Base-by-base conservation (phyloP, 1,284 basidiomycete species). In the Naganishia sp. region DNA sequence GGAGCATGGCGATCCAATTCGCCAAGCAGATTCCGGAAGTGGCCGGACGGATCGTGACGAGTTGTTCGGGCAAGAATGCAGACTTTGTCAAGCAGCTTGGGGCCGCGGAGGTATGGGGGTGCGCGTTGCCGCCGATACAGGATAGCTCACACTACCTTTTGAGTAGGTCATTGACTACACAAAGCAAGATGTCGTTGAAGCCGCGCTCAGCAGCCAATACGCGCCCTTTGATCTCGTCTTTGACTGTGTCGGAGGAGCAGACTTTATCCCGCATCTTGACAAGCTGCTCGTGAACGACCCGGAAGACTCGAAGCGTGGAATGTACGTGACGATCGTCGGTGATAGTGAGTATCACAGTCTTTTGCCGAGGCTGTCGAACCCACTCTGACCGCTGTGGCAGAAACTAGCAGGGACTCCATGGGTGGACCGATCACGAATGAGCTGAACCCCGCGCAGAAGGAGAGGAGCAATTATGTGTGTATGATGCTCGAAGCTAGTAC, bases 1-100 rank as follows among this genome's bases (percentile, higher is more conserved):
- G 88, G 0, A 80, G 81, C 31, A 82, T 83, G 66, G 87, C 85
- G 0, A 85, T 88, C 48, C 87, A 89, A 72, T 78, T 89, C 33
- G 86, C 87, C 1, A 87, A 86, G 68, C 80, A 82, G 1, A 80
- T 82, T 66, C 50, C 50, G 18, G 61, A 54, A n/a, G 52, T 46
- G n/a, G 43, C 9, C n/a, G 82, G 84, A 48, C 82, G 75, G 11
- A 86, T 89, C 1, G 80, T 84, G 10, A 83, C 83, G 0, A 84
- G 83, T 2, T 86, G 85, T 15, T 87, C 86, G 1, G 77, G 72
- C 0, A 82, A 79, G 69, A 88, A 88, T 66, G 77, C 78, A 23
- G 78, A 80, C 0, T 78, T 84, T 36, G 80, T 84, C 23, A 77
- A 74, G 31, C 53, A 65, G 0, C 64, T 82, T 4, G 84, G 84